phyloP scores from a whole-genome alignment of 768 basidiomycete genomes.

The Goffeauzyma gilvescens region DNA sequence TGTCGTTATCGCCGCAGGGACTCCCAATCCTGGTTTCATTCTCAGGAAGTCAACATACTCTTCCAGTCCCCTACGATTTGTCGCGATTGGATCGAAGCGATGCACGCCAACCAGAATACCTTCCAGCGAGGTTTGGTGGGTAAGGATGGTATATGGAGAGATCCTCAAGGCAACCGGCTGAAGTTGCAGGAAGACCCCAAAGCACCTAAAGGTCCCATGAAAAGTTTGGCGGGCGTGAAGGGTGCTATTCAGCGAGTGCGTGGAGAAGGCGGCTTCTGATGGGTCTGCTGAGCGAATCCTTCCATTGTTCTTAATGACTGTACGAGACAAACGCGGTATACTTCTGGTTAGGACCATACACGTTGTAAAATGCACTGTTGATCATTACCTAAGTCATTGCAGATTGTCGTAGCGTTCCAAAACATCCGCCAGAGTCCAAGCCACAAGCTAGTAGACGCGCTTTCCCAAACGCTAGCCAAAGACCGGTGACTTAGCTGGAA shows the following conservation, averaged over 20 bases:
- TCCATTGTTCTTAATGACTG: no score
- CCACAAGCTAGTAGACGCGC: no score
- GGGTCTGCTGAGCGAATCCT: no score
- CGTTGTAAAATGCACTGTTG: no score
- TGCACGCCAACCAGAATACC: constrained; percentile 35
- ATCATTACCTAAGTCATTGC: no score
- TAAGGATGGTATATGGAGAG: constrained; percentile 42
- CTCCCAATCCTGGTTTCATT: constrained; percentile 53
- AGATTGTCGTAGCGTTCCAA: no score
- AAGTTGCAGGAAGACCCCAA: constrained; percentile 5
- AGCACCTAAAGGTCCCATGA: constrained; percentile 13
- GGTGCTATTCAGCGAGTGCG: constrained; percentile 18
- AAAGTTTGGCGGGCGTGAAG: constrained; percentile 18
- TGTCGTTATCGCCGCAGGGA: constrained; percentile 31
- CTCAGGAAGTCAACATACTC: constrained; percentile 47
- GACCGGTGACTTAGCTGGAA: no score
- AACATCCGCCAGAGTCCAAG: no score
- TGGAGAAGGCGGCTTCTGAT: constrained; percentile 18
- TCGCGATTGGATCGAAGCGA: constrained; percentile 37
- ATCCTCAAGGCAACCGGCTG: constrained; percentile 33
- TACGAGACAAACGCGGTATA: no score
- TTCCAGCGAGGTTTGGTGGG: constrained; percentile 35
- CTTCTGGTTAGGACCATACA: no score
- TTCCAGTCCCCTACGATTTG: constrained; percentile 39
- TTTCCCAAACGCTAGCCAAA: no score